Percentiles rank a stretch among this genome's conserved stretches.
Conservation (phyloP, 2,329 filamentous ascomycete species). For the Neofusicoccum ribis region DNA sequence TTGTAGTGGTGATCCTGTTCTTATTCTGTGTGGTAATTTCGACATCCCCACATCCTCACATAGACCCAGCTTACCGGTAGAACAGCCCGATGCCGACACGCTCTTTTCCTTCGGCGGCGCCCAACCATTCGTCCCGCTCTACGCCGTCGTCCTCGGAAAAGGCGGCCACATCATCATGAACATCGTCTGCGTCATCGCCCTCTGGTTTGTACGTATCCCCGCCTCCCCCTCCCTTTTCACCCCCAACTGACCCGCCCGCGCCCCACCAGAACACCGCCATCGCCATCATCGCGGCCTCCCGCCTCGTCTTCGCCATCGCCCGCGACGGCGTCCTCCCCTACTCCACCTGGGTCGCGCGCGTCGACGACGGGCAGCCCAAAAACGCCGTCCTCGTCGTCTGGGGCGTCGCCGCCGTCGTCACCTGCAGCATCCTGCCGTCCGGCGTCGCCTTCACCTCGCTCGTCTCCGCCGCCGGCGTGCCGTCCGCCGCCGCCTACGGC, state of each 20-base stretch:
- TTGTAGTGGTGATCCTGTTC: constrained; percentile 59
- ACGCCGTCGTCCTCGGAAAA: constrained; percentile 57
- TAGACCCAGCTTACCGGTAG: too few species aligned
- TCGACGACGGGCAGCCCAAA: constrained; percentile 55
- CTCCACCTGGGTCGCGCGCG: constrained; percentile 58
- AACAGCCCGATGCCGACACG: constrained; percentile 52
- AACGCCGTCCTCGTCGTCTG: constrained; percentile 63
- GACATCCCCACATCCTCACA: too few species aligned
- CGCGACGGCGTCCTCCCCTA: constrained; percentile 62
- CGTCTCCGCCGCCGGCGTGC: constrained; percentile 42
- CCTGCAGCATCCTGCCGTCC: constrained; percentile 61
- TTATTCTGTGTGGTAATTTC: constrained; percentile 49
- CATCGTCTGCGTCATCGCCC: constrained; percentile 52
- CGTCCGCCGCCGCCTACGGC: constrained; percentile 40
- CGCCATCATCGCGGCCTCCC: constrained; percentile 59
- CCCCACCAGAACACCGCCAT: constrained; percentile 57
- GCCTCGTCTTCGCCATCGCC: constrained; percentile 64
- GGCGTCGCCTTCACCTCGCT: constrained; percentile 42
- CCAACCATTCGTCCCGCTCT: constrained; percentile 61
- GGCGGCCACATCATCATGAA: constrained; percentile 64
- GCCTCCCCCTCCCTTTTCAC: too few species aligned
- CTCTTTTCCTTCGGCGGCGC: constrained; percentile 57
- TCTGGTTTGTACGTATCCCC: constrained; percentile 48
- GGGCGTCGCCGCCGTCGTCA: constrained; percentile 54
- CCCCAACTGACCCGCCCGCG: neutral